Conservation (phyloP, 1,139 yeast genomes). For the Blastobotrys illinoisensis region DNA sequence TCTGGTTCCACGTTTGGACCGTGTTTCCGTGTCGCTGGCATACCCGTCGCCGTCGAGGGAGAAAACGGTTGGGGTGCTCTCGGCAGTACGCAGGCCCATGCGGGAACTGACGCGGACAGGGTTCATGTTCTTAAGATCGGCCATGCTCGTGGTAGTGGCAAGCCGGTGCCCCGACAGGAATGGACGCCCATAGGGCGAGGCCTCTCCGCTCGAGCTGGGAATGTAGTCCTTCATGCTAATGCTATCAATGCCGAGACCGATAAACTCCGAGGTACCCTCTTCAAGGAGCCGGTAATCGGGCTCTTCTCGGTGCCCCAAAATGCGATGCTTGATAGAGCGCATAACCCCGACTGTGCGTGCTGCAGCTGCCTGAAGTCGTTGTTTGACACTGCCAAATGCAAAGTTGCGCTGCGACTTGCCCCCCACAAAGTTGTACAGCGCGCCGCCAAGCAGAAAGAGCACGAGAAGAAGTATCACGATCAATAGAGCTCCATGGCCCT, state of each 20-base stretch:
- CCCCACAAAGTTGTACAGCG: neutral
- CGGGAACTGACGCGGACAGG: conserved; percentile 23
- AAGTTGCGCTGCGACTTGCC: conserved; percentile 8
- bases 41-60: neutral
- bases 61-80: conserved; percentile 8
- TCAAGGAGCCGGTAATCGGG: conserved; percentile 13
- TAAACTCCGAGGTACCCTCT: conserved; percentile 11
- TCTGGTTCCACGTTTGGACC: neutral
- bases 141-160: conserved; percentile 27
- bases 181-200: conserved; percentile 4
- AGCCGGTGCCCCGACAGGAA: conserved; percentile 12
- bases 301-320: neutral
- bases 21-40: neutral
- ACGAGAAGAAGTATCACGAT: neutral
- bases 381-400: conserved; percentile 1
- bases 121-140: conserved; percentile 20
- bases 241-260: neutral
- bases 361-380: neutral
- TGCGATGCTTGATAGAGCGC: neutral
- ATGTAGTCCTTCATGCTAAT: neutral
- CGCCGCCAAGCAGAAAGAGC: neutral
- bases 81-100: conserved; percentile 17
- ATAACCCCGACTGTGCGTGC: neutral
- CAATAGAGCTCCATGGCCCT: neutral
- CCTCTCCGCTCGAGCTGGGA: neutral